Conservation (phyloP, 768 basidiomycete genomes). For the Suillus occidentalis region DNA sequence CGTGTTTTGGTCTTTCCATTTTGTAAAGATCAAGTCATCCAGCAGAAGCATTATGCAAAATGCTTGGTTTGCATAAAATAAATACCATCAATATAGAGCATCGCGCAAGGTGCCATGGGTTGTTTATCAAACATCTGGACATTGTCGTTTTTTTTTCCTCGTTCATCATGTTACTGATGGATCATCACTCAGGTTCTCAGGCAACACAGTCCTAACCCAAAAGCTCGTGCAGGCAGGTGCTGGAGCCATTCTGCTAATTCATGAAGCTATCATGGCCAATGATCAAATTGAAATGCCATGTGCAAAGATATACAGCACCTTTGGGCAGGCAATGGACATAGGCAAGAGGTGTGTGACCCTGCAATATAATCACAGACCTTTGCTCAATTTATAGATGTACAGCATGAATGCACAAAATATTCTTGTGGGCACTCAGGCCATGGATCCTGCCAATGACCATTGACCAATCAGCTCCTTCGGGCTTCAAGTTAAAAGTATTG, state of each 20-base stretch:
- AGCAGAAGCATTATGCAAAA: slow-evolving; percentile 44
- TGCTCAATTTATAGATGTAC: slow-evolving; percentile 1
- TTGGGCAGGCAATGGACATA: slow-evolving; percentile 82
- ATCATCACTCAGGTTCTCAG: slow-evolving; percentile 71
- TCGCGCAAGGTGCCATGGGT: slow-evolving; percentile 70
- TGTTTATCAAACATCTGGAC: slow-evolving; percentile 64
- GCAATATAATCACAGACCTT: background rate
- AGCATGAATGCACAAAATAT: slow-evolving; percentile 87
- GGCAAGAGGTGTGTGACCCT: slow-evolving; percentile 57
- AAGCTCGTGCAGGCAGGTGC: slow-evolving; percentile 63
- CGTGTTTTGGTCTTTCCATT: background rate
- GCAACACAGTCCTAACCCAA: slow-evolving; percentile 81
- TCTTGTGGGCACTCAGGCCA: slow-evolving; percentile 33
- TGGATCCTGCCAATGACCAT: no score
- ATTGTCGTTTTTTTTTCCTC: slow-evolving; percentile 13
- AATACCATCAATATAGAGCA: slow-evolving; percentile 74
- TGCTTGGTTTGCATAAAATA: slow-evolving; percentile 60
- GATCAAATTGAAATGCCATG: slow-evolving; percentile 72
- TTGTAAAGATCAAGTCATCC: slow-evolving; percentile 42
- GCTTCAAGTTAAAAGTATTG: no score
- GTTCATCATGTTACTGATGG: background rate
- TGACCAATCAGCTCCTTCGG: no score
- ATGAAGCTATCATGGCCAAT: slow-evolving; percentile 92
- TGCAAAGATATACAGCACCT: slow-evolving; percentile 85
- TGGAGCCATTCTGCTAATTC: slow-evolving; percentile 79